These are phyloP conservation scores for Zalaria sp. DNA, from an alignment of 2,329 filamentous ascomycete genomes.

Conservation along the genomic window DNA sequence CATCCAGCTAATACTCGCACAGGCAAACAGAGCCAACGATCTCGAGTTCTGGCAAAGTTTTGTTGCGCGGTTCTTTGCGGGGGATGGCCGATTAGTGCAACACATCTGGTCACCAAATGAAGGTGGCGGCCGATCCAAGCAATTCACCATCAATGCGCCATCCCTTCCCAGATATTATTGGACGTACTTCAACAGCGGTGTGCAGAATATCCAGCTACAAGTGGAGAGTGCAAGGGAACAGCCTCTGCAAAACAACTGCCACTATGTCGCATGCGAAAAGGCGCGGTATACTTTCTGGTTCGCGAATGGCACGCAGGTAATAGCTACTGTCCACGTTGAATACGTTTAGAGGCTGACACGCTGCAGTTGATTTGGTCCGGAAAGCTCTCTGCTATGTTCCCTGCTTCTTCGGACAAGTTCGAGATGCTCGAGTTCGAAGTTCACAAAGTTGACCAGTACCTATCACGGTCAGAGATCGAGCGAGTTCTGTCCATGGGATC, in stretches of 20 bases:
- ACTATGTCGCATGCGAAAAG: conserved; percentile 61
- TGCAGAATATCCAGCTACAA: conserved; percentile 73
- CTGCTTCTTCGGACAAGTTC: conserved; percentile 57
- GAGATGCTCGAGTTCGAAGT: conserved; percentile 75
- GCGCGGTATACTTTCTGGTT: conserved; percentile 85
- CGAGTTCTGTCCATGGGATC: conserved; percentile 30
- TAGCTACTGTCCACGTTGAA: conserved; percentile 17
- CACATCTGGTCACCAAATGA: conserved; percentile 41
- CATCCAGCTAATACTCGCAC: too few species aligned
- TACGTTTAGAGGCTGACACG: conserved; percentile 10
- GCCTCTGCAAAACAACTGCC: conserved; percentile 46
- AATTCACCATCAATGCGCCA: conserved; percentile 19
- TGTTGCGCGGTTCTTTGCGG: conserved; percentile 68
- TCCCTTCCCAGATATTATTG: conserved; percentile 80
- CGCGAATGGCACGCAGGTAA: conserved; percentile 65
- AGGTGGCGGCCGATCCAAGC: conserved; percentile 20
- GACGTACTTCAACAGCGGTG: conserved; percentile 75
- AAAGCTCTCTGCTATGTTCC: conserved; percentile 64
- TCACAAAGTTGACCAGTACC: conserved; percentile 64
- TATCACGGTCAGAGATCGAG: conserved; percentile 51
- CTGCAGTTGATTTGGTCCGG: conserved; percentile 62
- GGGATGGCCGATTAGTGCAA: conserved; percentile 62
- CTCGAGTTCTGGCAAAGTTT: conserved; percentile 67
- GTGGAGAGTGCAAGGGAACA: conserved; percentile 54
- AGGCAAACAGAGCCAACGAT: conserved; percentile 37